Conservation (phyloP, 306 rosid species). For the Argentina anserina region DNA sequence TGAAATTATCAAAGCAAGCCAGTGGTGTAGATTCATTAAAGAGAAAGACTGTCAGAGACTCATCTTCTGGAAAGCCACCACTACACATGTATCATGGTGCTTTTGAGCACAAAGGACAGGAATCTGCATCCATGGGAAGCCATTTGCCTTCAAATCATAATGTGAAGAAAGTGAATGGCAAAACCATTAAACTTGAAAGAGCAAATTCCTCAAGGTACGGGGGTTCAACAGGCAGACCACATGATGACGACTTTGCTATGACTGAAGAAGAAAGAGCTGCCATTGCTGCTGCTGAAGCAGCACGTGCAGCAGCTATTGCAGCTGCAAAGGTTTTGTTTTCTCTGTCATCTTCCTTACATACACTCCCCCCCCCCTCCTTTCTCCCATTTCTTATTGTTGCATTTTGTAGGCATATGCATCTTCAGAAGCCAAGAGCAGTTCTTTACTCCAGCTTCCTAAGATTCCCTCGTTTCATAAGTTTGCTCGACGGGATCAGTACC, state of each 20-base stretch:
- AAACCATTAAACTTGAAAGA: slow-evolving; percentile 47
- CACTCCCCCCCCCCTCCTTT: neutral
- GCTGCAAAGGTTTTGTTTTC: slow-evolving; percentile 85
- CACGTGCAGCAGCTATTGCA: slow-evolving; percentile 89
- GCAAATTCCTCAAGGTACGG: slow-evolving; percentile 52
- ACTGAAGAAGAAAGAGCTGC: slow-evolving; percentile 95
- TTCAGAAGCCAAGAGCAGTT: slow-evolving; percentile 76
- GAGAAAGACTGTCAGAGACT: slow-evolving; percentile 64
- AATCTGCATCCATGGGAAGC: slow-evolving; percentile 52
- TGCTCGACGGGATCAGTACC: slow-evolving; percentile 74
- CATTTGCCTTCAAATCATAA: slow-evolving; percentile 43
- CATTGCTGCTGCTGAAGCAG: slow-evolving; percentile 93
- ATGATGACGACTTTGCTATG: slow-evolving; percentile 36
- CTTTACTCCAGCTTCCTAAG: slow-evolving; percentile 83
- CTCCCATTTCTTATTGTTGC: slow-evolving; percentile 19
- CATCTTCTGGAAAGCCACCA: slow-evolving; percentile 81
- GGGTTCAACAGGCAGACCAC: slow-evolving; percentile 47
- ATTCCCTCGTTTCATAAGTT: slow-evolving; percentile 97
- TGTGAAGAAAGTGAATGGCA: slow-evolving; percentile 49
- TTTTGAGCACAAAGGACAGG: slow-evolving; percentile 54
- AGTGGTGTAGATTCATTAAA: slow-evolving; percentile 55
- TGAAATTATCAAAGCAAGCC: slow-evolving; percentile 66
- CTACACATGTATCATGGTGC: slow-evolving; percentile 52
- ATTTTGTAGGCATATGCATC: slow-evolving; percentile 85
- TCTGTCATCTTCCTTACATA: neutral